phyloP scores from a whole-genome alignment of 2,329 filamentous ascomycete species.

The Cladorrhinum sp. region DNA sequence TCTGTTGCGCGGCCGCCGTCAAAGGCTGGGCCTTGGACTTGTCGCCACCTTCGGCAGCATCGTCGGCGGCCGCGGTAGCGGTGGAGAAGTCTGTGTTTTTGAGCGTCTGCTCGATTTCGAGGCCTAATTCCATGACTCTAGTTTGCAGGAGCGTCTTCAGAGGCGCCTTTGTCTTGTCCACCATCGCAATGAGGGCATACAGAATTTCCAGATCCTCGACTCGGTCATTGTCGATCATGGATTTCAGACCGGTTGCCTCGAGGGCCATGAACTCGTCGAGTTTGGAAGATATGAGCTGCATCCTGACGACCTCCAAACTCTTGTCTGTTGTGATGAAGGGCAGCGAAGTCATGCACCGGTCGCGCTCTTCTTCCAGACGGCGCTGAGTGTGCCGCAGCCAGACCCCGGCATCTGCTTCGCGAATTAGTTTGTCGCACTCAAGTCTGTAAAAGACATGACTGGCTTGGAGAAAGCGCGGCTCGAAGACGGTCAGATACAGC shows the following conservation, averaged over 20 bases:
- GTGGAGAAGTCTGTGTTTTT: slow-evolving; percentile 53
- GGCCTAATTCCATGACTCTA: slow-evolving; percentile 75
- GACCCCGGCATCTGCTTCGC: slow-evolving; percentile 72
- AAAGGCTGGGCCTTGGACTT: slow-evolving; percentile 46
- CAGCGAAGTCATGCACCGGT: slow-evolving; percentile 79
- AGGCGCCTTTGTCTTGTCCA: slow-evolving; percentile 70
- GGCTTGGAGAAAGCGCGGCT: slow-evolving; percentile 69
- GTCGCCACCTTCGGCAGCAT: slow-evolving; percentile 43
- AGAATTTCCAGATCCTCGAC: slow-evolving; percentile 74
- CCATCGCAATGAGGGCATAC: slow-evolving; percentile 73
- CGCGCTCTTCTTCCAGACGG: slow-evolving; percentile 75
- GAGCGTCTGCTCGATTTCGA: slow-evolving; percentile 72
- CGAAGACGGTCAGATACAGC: slow-evolving; percentile 80
- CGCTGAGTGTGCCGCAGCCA: slow-evolving; percentile 76
- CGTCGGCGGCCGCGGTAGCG: slow-evolving; percentile 37
- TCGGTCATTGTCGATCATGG: slow-evolving; percentile 90
- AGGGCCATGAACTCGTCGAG: slow-evolving; percentile 79
- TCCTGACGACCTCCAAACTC: slow-evolving; percentile 73
- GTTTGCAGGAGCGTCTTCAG: slow-evolving; percentile 69
- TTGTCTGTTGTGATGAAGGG: slow-evolving; percentile 69
- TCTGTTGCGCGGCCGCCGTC: slow-evolving; percentile 70
- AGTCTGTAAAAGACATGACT: slow-evolving; percentile 71
- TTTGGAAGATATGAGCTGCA: slow-evolving; percentile 73
- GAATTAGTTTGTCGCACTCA: slow-evolving; percentile 72
- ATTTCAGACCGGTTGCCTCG: slow-evolving; percentile 76